These are phyloP conservation scores for Cutaneotrichosporon sp. DNA, from an alignment of 1,284 basidiomycete genomes.

Conservation along the genomic window DNA sequence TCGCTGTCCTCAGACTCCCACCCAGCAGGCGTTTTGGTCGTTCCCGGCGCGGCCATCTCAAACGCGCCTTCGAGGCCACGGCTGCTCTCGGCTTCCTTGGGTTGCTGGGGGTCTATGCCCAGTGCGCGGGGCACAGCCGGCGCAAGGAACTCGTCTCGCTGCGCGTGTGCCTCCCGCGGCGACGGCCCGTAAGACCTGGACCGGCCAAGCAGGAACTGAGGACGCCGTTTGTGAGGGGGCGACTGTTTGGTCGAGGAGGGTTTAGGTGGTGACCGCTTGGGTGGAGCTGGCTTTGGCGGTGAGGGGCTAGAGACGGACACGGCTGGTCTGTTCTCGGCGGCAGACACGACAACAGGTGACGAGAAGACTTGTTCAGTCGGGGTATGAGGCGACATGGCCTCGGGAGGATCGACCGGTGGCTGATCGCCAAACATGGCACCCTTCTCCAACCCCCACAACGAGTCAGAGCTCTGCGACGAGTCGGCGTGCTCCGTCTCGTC, in stretches of 20 bases:
- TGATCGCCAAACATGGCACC: not conserved
- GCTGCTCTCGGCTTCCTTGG: not conserved
- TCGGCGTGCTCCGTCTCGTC: not conserved
- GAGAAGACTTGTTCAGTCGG: not conserved
- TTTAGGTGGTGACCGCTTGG: too few species aligned
- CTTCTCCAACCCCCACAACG: too few species aligned
- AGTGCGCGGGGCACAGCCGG: not conserved
- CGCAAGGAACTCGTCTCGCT: slow-evolving; percentile 5
- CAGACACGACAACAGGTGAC: not conserved
- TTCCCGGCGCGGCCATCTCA: not conserved
- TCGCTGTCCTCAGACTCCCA: slow-evolving; percentile 18
- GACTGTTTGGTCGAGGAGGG: not conserved
- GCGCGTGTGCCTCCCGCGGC: not conserved
- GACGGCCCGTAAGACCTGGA: not conserved
- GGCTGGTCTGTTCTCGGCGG: not conserved
- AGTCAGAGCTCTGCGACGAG: too few species aligned
- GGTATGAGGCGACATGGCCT: not conserved
- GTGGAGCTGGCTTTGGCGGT: not conserved
- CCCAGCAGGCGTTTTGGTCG: not conserved
- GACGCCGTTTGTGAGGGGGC: not conserved
- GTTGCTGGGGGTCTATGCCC: not conserved
- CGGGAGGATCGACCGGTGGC: not conserved
- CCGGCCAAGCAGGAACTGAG: not conserved
- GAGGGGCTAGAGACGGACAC: slow-evolving; percentile 1
- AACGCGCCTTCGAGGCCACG: slow-evolving; percentile 6